A percentile compares a stretch with the other conserved stretches of the same genome.
Evolutionary conservation across 78 protist genomes (phyloP).

Genomic region (Speleostelium caveatum): DNA sequence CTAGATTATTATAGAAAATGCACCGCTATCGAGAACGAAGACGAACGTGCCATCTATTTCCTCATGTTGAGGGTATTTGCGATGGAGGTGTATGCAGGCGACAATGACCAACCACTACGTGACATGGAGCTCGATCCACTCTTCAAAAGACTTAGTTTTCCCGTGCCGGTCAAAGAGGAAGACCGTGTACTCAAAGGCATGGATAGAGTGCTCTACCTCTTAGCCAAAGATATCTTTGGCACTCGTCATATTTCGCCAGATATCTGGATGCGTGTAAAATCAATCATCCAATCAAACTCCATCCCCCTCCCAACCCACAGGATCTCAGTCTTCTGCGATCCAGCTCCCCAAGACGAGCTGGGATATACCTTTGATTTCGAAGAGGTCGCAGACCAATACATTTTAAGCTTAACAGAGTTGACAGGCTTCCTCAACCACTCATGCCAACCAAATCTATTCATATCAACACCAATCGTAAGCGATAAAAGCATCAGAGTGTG

Average conservation of each 20-base stretch:
- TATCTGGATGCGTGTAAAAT: conserved; percentile 25
- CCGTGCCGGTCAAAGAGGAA: not conserved
- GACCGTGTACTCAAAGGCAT: not conserved
- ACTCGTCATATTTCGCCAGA: conserved; percentile 10
- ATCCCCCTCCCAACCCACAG: conserved; percentile 8
- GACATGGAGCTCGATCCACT: conserved; percentile 21
- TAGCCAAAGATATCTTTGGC: conserved; percentile 19
- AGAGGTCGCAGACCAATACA: not conserved
- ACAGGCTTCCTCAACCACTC: conserved; percentile 59
- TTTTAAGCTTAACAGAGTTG: not conserved
- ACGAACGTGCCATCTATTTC: not conserved
- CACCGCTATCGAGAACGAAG: not conserved
- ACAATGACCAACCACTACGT: conserved; percentile 17
- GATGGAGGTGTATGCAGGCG: conserved; percentile 15
- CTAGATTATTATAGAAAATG: not conserved
- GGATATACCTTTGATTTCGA: conserved; percentile 55
- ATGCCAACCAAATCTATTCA: conserved; percentile 47
- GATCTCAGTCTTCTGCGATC: conserved; percentile 13
- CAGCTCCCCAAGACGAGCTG: conserved; percentile 26
- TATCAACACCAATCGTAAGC: conserved; percentile 59
- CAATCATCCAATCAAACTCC: not conserved
- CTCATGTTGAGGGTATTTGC: conserved; percentile 23
- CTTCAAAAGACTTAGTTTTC: conserved; percentile 9
- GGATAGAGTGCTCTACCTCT: not conserved
- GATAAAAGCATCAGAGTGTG: conserved; percentile 47